Evolutionary conservation across 495 filamentous ascomycete species (phyloP), one percentile per base, ranked within the genome.

Genomic region (Darksidea phi): DNA sequence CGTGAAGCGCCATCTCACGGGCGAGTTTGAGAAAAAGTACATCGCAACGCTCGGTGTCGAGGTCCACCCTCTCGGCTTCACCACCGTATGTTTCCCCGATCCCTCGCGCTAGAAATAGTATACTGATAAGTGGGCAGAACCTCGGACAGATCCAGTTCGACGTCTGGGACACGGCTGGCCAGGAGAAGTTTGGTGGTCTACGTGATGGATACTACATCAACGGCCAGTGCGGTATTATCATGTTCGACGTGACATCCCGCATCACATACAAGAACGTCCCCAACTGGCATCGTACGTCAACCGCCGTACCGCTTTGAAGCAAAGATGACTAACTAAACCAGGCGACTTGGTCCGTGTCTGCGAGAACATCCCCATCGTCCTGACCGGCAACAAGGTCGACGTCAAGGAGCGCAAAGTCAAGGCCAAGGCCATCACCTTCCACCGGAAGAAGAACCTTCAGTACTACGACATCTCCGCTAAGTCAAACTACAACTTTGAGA

Each of bases 201-300:
- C 86, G 95, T 79, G 95, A 99, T 81, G 95, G 95, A 63, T 99
- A 99, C 84, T 99, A 99, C 80, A 99, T 99, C 86, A 97, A 97
- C 84, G 95, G 95, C 67, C 94, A 97, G 80, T 97, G 94, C 76
- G 95, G 95, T 80, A 95, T 99, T 83, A 97, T 99, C 86, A 99
- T 99, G 95, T 99, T 99, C 79, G 95, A 99, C 76, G 95, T 99
- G 57, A 99, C 95, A 48, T 97, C 95, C 64, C 90, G 95, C 75
- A 99, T 99, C 77, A 99, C 95, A 73, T 99, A 99, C 87, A 99
- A 99, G 88, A 99, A 99, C 82, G 95, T 99, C 59, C 95, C 95
- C 76, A 97, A 97, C 88, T 99, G 95, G 95, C 95, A 99, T 78
- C 95, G 95, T 97, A 86, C 78, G 91, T 87, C 23, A 36, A 21